Percentiles rank a stretch among this genome's conserved stretches.
Evolutionary conservation across 78 protist species (phyloP).

Genomic region (Anaeramoeba ignava): DNA sequence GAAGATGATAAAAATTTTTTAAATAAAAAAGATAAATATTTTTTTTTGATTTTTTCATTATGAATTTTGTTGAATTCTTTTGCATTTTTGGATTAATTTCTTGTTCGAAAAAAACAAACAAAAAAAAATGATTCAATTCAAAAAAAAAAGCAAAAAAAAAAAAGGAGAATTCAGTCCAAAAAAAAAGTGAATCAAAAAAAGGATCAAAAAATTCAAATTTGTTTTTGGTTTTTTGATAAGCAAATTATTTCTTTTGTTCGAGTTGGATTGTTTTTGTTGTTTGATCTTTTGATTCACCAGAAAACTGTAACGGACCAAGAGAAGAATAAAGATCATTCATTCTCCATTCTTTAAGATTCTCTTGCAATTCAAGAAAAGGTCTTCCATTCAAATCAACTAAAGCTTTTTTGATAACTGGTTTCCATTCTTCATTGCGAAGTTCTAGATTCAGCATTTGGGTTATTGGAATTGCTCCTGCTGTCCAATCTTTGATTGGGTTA

Average conservation of each 20-base stretch:
- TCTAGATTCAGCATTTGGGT: slow-evolving; percentile 24
- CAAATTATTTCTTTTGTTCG: not conserved
- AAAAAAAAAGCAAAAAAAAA: no score
- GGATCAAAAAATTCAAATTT: no score
- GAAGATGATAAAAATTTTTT: no score
- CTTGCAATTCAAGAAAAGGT: not conserved
- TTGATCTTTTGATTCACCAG: slow-evolving; percentile 3
- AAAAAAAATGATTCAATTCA: no score
- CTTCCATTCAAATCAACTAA: slow-evolving; percentile 11
- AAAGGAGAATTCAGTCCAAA: no score
- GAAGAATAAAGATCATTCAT: slow-evolving; percentile 5
- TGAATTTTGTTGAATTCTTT: no score
- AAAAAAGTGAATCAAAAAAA: no score
- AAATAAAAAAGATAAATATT: no score
- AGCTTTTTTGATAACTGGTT: slow-evolving; percentile 22
- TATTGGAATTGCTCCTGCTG: slow-evolving; percentile 26
- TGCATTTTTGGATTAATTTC: no score
- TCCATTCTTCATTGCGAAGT: not conserved
- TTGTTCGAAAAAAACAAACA: no score
- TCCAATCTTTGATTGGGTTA: slow-evolving; percentile 16
- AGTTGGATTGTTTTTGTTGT: not conserved
- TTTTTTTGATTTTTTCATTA: no score
- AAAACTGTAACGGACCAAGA: slow-evolving; percentile 26
- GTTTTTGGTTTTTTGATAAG: no score
- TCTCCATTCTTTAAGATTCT: slow-evolving; percentile 3